Percentiles rank a stretch among this genome's conserved stretches.
Evolutionary conservation across 305 asterid genomes (phyloP).

Genomic region (Fraxinus angustifolia): DNA sequence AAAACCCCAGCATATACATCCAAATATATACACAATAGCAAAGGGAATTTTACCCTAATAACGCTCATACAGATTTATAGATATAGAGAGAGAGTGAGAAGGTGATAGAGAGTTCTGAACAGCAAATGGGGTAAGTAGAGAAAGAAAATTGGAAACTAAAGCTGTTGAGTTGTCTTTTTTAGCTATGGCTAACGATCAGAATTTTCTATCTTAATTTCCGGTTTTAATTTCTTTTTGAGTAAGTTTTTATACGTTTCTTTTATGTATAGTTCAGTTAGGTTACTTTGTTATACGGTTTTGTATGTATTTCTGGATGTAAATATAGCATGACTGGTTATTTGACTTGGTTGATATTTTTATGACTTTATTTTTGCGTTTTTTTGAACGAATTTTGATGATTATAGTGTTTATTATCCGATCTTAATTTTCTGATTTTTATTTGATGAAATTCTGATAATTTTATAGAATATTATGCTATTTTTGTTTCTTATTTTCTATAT

Average conservation of each 20-base stretch:
- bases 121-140: constrained; percentile 31
- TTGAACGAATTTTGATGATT: constrained; percentile 20
- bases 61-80: constrained; percentile 4
- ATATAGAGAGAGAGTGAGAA: constrained; percentile 16
- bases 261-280: constrained; percentile 19
- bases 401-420: constrained; percentile 32
- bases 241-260: constrained; percentile 27
- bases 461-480: constrained; percentile 14
- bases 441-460: constrained; percentile 28
- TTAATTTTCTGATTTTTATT: constrained; percentile 7
- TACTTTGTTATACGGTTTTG: constrained; percentile 4
- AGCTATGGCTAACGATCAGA: constrained; percentile 21
- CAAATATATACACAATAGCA: constrained; percentile 8
- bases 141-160: constrained; percentile 25
- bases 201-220: constrained; percentile 14
- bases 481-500: background rate
- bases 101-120: background rate
- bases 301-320: constrained; percentile 9
- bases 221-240: constrained; percentile 29
- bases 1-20: constrained; percentile 29
- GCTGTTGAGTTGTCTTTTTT: constrained; percentile 20
- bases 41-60: constrained; percentile 16
- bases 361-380: background rate
- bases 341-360: constrained; percentile 9
- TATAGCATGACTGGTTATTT: constrained; percentile 24